Percentiles rank a stretch among this genome's conserved stretches.
Conservation (phyloP, 2,329 filamentous ascomycete species). For the Colletotrichum cuscutae region DNA sequence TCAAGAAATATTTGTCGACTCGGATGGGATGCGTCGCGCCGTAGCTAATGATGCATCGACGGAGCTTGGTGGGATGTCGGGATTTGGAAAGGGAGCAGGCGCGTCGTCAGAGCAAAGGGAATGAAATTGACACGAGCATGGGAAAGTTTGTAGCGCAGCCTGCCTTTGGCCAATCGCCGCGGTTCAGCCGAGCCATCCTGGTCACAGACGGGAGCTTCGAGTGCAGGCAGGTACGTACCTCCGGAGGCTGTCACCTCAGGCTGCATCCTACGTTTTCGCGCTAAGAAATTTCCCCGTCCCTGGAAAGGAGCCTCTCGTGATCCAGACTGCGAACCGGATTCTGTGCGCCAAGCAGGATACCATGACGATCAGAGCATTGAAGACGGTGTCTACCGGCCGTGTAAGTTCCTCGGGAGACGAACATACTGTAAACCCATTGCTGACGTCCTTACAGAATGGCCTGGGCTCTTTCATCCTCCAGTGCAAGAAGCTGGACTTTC, state of each 20-base stretch:
- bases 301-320: slow-evolving; percentile 19
- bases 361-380: slow-evolving; percentile 67
- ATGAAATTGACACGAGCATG: slow-evolving; percentile 25
- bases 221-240: slow-evolving; percentile 19
- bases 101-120: slow-evolving; percentile 3
- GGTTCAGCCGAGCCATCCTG: slow-evolving; percentile 16
- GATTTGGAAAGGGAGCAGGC: background rate
- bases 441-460: slow-evolving; percentile 76
- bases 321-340: slow-evolving; percentile 14
- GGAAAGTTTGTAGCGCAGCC: slow-evolving; percentile 32
- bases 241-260: background rate
- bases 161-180: slow-evolving; percentile 11
- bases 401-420: slow-evolving; percentile 47
- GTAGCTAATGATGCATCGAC: slow-evolving; percentile 1
- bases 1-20: background rate
- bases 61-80: background rate
- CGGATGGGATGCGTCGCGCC: background rate
- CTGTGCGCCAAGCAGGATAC: slow-evolving; percentile 24
- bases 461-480: slow-evolving; percentile 96
- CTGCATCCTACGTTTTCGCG: slow-evolving; percentile 20
- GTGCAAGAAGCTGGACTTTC: slow-evolving; percentile 94
- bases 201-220: background rate
- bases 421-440: background rate
- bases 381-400: slow-evolving; percentile 63
- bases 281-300: slow-evolving; percentile 33